Evolutionary conservation across 2,329 filamentous ascomycete species (phyloP), one percentile per base, ranked within the genome.

Genomic region (Pyrenophora teres): DNA sequence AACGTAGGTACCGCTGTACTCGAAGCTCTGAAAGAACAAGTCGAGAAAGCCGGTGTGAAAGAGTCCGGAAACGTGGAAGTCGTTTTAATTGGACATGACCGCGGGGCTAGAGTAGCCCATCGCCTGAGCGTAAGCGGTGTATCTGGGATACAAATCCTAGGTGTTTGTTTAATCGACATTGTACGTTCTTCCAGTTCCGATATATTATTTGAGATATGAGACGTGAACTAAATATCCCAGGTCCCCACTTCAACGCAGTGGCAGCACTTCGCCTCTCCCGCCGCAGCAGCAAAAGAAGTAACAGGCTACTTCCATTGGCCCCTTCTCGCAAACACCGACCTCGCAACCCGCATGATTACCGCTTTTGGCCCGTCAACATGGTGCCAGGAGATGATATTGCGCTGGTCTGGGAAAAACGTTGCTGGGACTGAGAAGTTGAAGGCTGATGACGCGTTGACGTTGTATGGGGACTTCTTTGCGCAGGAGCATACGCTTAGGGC

Each of bases 271-370:
- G 57, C 76, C 44, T 66, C 68, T 41, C 67, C 74, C 4, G 58
- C 73, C 4, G 66, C 68, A 0, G 79, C 82, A 2, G 53, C 54
- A 3, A 62, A 64, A 52, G 78, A 80, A 1, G 73, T 72, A 23
- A 52, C 59, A 6, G 74, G 76, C 0, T 84, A 83, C 64, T 84
- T 80, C 59, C 82, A 85, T 67, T 85, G 83, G 82, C 83, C 83
- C 45, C 80, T 85, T 56, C 74, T 85, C 16, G 80, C 83, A 7
- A 83, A 85, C 62, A 64, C 71, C 0, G 69, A 69, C 4, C 79
- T 82, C 0, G 74, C 84, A 4, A 82, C 79, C 0, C 81, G 84
- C 60, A 76, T 73, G 35, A 68, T 82, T 40, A 77, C 42, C 79
- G 55, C 68, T 6, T 67, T 71, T 30, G 75, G 81, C n/a, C 69